phyloP scores from a whole-genome alignment of 192 early-diverging fungal species.

The Haplosporangium gracile region DNA sequence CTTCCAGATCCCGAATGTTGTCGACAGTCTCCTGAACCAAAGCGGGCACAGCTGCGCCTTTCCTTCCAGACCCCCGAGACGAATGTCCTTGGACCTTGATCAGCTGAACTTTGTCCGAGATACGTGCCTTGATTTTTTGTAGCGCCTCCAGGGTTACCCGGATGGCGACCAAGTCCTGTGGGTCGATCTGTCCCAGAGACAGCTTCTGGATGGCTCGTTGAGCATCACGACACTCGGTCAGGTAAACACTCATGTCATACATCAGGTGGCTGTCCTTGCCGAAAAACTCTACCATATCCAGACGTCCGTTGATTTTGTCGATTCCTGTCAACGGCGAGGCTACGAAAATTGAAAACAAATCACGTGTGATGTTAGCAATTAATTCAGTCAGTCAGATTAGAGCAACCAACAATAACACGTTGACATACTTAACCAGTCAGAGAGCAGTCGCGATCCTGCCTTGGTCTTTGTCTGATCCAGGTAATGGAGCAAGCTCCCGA shows the following conservation, averaged over 20 bases:
- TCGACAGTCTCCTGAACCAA: constrained; percentile 29
- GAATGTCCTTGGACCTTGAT: background rate
- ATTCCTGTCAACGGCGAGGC: constrained; percentile 77
- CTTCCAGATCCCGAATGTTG: constrained; percentile 31
- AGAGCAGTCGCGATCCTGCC: constrained; percentile 81
- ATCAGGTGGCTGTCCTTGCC: constrained; percentile 65
- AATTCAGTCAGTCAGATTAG: too few species aligned
- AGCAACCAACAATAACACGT: too few species aligned
- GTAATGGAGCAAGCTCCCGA: constrained; percentile 75
- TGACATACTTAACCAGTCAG: constrained; percentile 70
- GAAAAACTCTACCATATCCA: constrained; percentile 85
- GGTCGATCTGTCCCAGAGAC: constrained; percentile 74
- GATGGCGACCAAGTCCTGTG: constrained; percentile 73
- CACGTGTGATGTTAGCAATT: background rate
- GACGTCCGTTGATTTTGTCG: constrained; percentile 73
- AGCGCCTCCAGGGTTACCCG: constrained; percentile 70
- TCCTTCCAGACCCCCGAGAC: background rate
- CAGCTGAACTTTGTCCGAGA: constrained; percentile 26
- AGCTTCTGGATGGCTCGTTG: constrained; percentile 79
- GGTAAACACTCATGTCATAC: constrained; percentile 58
- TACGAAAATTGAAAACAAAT: constrained; percentile 24
- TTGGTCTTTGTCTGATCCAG: constrained; percentile 87
- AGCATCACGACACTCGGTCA: constrained; percentile 73
- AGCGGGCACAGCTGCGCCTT: background rate
- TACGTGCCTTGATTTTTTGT: constrained; percentile 52